phyloP scores from a whole-genome alignment of 495 filamentous ascomycete species.

The Talaromyces liani region DNA sequence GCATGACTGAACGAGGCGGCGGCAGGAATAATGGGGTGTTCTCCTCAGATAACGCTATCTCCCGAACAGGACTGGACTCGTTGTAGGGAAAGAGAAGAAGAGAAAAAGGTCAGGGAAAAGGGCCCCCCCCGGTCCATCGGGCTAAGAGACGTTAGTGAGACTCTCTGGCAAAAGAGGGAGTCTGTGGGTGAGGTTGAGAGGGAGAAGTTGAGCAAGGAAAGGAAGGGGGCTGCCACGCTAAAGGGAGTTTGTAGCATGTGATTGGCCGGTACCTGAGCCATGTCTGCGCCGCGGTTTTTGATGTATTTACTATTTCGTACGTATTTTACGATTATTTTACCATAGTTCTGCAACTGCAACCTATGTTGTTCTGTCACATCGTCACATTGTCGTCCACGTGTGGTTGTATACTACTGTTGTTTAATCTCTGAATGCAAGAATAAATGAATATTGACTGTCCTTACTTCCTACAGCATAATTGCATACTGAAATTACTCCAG shows the following conservation, averaged over 20 bases:
- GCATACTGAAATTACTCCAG: neutral
- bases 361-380: neutral
- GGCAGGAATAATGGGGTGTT: neutral
- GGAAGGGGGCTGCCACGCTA: neutral
- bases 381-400: neutral
- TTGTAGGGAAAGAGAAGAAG: neutral
- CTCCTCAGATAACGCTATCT: neutral
- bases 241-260: neutral
- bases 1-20: neutral
- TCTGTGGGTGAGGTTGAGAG: neutral
- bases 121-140: neutral
- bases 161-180: neutral
- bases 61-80: neutral
- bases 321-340: neutral
- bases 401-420: neutral
- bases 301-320: neutral
- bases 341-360: neutral
- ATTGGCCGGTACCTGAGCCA: slow-evolving; percentile 7
- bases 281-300: neutral
- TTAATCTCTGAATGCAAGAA: neutral
- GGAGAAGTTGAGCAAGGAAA: neutral
- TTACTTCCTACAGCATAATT: neutral
- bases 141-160: neutral
- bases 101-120: neutral
- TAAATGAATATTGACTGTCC: neutral